Base-by-base conservation (phyloP, 2,329 filamentous ascomycete species). In the Emmonsiellopsis sp. region DNA sequence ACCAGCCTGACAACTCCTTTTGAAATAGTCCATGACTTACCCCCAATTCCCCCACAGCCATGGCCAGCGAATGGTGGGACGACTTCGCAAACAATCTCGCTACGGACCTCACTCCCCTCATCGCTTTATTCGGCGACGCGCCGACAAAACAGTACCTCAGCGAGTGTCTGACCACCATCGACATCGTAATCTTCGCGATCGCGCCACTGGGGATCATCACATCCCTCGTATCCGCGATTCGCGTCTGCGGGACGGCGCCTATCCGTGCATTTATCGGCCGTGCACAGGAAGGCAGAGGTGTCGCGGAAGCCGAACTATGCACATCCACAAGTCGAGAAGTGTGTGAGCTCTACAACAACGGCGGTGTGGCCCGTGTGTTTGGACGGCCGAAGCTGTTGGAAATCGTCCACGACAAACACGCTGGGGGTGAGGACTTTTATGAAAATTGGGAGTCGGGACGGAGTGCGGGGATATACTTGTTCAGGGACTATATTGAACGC, bases 331-430 rank as follows among this genome's bases (percentile, higher is more conserved):
- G 52, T 39, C 52, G 47, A 9, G 52, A 54, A 27, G 52, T 54
- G n/a, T 54, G 52, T 3, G 75, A 78, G 53, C 58, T 77, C 0
- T 77, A 71, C 56, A 76, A 75, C 6, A 69, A 72, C 46, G 59
- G 65, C 0, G 65, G 67, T 0, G 63, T 78, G 2, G 64, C 68
- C 1, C 61, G 67, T 8, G 67, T 71, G 6, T 65, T 65, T 51
- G 68, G 67, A 2, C 55, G 63, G 17, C 67, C 68, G 1, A 64
- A 60, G 31, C 64, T 71, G 2, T 40, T 70, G 14, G 68, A 71
- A 53, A 56, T 71, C 4, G 57, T 70, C 21, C 54, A 68, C 71
- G 17, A 59, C 69, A 31, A 9, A 71, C 69, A 0, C 73, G 78
- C 58, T 65, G 77, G 39, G 71, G 47, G 71, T 60, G 66, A 67